Conservation (phyloP, 805 yeast species). For the Kockiozyma suomiensis region DNA sequence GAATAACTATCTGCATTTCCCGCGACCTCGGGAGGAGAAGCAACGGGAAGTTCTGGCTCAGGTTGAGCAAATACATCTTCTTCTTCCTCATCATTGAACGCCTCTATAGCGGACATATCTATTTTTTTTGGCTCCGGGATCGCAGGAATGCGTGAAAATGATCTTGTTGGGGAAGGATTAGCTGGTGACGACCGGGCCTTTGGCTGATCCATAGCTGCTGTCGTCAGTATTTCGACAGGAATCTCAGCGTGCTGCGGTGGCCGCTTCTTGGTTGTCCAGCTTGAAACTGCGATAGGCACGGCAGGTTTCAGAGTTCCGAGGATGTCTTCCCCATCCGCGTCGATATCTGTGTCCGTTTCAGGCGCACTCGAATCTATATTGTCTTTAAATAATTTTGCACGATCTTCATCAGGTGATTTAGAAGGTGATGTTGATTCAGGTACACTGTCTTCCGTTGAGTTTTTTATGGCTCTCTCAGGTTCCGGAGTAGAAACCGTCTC, state of each 20-base stretch:
- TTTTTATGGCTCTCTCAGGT: too few species aligned
- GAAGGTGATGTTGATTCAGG: not conserved
- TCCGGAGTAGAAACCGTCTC: not conserved
- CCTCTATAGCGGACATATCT: not conserved
- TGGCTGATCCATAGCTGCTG: slow-evolving; percentile 13
- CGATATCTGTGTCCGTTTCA: slow-evolving; percentile 5
- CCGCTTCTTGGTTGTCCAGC: slow-evolving; percentile 12
- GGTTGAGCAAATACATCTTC: slow-evolving; percentile 5
- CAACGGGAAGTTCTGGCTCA: not conserved
- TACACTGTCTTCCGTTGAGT: not conserved
- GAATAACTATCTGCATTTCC: slow-evolving; percentile 1
- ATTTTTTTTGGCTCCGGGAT: slow-evolving; percentile 16
- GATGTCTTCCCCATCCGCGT: not conserved
- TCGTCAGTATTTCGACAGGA: slow-evolving; percentile 23
- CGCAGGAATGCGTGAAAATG: slow-evolving; percentile 28
- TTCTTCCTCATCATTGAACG: not conserved
- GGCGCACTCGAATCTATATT: slow-evolving; percentile 3
- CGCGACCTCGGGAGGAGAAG: not conserved
- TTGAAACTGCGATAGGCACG: slow-evolving; percentile 7
- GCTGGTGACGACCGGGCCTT: slow-evolving; percentile 3
- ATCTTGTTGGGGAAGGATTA: slow-evolving; percentile 6
- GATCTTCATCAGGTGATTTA: not conserved
- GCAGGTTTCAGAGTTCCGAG: slow-evolving; percentile 2
- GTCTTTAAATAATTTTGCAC: not conserved
- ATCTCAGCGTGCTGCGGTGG: slow-evolving; percentile 13